Conservation (phyloP, 257 asterid genomes). For the Nicotiana benthamiana region DNA sequence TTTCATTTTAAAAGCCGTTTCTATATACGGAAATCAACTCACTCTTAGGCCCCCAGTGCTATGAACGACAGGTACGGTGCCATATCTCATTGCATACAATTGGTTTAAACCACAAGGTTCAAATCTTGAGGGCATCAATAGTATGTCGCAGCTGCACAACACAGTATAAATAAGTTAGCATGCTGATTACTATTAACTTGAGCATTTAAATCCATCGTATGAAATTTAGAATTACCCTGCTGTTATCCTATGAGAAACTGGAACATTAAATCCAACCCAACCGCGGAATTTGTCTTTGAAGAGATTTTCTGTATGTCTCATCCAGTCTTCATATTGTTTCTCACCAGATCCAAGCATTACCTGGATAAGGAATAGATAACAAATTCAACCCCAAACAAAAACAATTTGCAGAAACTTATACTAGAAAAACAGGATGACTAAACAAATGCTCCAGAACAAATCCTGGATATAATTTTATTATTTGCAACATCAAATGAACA, state of each 20-base stretch:
- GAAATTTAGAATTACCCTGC: slow-evolving; percentile 53
- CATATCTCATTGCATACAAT: slow-evolving; percentile 94
- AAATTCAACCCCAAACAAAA: background rate
- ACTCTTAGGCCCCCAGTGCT: slow-evolving; percentile 91
- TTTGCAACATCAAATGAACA: background rate
- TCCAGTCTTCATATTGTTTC: slow-evolving; percentile 95
- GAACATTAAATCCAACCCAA: slow-evolving; percentile 97
- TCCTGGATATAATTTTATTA: background rate
- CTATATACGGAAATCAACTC: slow-evolving; percentile 20
- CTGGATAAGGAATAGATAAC: slow-evolving; percentile 24
- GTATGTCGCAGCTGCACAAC: slow-evolving; percentile 76
- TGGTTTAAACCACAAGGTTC: slow-evolving; percentile 98
- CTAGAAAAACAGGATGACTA: background rate
- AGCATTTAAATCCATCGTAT: background rate
- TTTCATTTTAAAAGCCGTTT: background rate
- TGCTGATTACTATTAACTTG: background rate
- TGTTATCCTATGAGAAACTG: slow-evolving; percentile 80
- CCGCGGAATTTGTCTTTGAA: slow-evolving; percentile 72
- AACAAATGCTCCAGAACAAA: background rate
- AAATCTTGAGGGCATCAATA: slow-evolving; percentile 91
- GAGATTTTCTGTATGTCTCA: slow-evolving; percentile 60
- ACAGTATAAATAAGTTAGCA: background rate
- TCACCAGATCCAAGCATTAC: slow-evolving; percentile 99
- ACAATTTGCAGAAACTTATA: background rate
- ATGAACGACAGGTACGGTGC: slow-evolving; percentile 87